A percentile compares a stretch with the other conserved stretches of the same genome.
Conservation (phyloP, 805 yeast genomes). For the Wickerhamiella azymoides region DNA sequence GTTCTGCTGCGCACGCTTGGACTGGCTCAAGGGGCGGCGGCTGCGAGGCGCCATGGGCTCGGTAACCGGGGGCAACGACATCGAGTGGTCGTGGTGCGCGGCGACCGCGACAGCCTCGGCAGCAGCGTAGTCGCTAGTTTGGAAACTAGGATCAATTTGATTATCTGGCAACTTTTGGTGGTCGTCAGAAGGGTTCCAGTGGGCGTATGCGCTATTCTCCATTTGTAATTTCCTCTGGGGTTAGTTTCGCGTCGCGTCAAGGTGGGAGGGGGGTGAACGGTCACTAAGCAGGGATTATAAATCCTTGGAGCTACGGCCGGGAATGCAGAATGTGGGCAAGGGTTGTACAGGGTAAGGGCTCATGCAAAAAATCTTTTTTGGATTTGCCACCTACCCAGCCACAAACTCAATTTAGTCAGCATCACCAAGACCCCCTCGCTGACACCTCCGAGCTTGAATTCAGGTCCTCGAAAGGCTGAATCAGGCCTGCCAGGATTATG, state of each 20-base stretch:
- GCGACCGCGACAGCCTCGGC: constrained; percentile 23
- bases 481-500: constrained; percentile 7
- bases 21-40: constrained; percentile 37
- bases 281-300: background rate
- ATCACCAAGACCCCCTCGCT: background rate
- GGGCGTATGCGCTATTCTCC: constrained; percentile 20
- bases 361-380: too few species aligned
- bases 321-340: background rate
- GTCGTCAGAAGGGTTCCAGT: constrained; percentile 20
- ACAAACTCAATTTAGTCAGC: background rate
- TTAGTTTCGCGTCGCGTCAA: constrained; percentile 3
- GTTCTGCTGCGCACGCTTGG: constrained; percentile 86
- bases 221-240: constrained; percentile 9
- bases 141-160: constrained; percentile 22
- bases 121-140: constrained; percentile 21
- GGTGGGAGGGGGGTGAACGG: background rate
- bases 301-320: background rate
- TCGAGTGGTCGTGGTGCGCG: constrained; percentile 20
- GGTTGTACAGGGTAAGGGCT: too few species aligned
- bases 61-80: constrained; percentile 19
- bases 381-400: background rate
- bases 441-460: background rate
- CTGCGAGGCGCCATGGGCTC: constrained; percentile 22
- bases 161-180: constrained; percentile 19
- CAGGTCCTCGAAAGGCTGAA: background rate